These are phyloP conservation scores for Cadophora luteo-olivacea DNA, from an alignment of 2,329 filamentous ascomycete genomes.

Conservation along the genomic window DNA sequence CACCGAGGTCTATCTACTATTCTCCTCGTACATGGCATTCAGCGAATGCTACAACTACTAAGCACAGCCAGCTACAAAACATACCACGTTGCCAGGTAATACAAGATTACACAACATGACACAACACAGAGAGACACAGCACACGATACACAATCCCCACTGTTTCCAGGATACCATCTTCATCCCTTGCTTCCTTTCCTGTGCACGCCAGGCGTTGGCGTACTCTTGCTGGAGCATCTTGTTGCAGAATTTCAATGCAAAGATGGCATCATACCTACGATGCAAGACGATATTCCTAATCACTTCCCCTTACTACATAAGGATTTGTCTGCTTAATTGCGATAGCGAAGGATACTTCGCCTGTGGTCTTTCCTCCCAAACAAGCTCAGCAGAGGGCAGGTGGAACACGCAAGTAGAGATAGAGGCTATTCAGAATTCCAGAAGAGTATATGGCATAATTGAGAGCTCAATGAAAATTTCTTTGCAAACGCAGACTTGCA, in stretches of 20 bases:
- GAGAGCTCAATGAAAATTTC: background rate
- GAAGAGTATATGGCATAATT: background rate
- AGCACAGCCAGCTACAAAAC: background rate
- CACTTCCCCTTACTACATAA: background rate
- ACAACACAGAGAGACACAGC: background rate
- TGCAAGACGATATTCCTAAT: background rate
- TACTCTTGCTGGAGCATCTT: background rate
- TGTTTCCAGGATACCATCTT: background rate
- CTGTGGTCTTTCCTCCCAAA: background rate
- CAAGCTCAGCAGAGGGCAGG: background rate
- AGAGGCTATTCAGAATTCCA: background rate
- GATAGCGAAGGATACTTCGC: background rate
- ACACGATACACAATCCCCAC: background rate
- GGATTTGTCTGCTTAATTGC: constrained; percentile 12
- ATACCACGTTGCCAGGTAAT: background rate
- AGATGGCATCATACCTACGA: background rate
- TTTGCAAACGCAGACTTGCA: background rate
- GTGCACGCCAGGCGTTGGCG: background rate
- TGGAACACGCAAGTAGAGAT: background rate
- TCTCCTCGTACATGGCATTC: background rate
- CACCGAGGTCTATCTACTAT: background rate
- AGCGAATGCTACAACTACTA: background rate
- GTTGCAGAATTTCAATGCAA: background rate
- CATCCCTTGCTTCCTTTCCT: background rate
- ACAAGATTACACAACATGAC: background rate